phyloP scores from a whole-genome alignment of 306 rosid species.

The Dryas alaskensis region DNA sequence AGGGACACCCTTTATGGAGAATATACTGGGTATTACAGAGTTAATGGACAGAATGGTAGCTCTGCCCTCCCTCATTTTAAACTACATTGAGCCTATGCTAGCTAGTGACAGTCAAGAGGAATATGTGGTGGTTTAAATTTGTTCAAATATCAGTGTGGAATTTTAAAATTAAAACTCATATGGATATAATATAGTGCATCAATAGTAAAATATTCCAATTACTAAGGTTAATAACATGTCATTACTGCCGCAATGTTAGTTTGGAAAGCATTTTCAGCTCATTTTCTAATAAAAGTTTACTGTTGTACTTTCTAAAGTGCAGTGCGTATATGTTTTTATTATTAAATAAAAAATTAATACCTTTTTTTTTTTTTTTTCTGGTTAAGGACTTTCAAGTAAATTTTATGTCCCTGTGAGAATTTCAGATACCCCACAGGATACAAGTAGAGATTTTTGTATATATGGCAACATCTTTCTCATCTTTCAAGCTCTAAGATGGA shows the following conservation, averaged over 20 bases:
- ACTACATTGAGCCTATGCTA: background rate
- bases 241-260: background rate
- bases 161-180: no score
- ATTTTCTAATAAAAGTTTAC: background rate
- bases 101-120: background rate
- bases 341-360: background rate
- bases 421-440: background rate
- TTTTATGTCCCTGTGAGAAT: background rate
- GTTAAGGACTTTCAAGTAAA: background rate
- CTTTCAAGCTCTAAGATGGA: background rate
- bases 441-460: background rate
- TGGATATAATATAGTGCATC: background rate
- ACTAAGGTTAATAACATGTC: background rate
- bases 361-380: background rate
- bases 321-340: background rate
- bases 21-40: background rate
- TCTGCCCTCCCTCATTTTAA: constrained; percentile 1
- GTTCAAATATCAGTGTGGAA: no score
- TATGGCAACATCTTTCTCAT: background rate
- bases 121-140: background rate
- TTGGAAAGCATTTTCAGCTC: background rate
- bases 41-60: background rate
- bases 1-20: background rate
- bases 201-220: background rate
- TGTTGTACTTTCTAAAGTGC: background rate